These are phyloP conservation scores for Viridothelium virens DNA, from an alignment of 495 filamentous ascomycete genomes.

Conservation along the genomic window DNA sequence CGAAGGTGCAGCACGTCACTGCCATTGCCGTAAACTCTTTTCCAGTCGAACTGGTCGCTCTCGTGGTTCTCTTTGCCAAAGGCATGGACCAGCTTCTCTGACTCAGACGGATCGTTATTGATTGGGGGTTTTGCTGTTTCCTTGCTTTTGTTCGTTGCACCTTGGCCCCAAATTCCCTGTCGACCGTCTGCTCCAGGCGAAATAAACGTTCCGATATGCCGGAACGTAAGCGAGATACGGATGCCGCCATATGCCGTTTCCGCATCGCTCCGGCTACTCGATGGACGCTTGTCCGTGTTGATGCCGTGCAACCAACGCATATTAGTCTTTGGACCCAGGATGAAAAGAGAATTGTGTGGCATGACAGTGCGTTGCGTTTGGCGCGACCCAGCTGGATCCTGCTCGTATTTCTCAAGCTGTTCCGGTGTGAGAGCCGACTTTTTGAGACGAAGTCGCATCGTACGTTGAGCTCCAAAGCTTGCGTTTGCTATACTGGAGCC, in stretches of 20 bases:
- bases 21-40: constrained; percentile 64
- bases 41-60: constrained; percentile 67
- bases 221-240: constrained; percentile 88
- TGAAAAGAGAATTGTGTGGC: constrained; percentile 82
- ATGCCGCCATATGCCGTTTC: constrained; percentile 67
- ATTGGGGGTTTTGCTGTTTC: constrained; percentile 52
- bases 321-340: constrained; percentile 76
- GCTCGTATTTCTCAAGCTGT: not conserved
- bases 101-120: constrained; percentile 58
- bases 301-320: constrained; percentile 84
- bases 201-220: constrained; percentile 80
- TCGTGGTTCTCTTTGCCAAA: constrained; percentile 82
- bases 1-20: constrained; percentile 73
- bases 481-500: constrained; percentile 83
- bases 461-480: constrained; percentile 82
- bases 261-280: constrained; percentile 53
- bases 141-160: constrained; percentile 60
- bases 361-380: constrained; percentile 59
- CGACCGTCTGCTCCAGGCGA: constrained; percentile 42
- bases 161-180: constrained; percentile 79
- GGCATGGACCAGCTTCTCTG: constrained; percentile 61
- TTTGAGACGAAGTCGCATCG: constrained; percentile 86
- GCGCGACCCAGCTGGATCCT: constrained; percentile 33
- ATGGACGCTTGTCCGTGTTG: constrained; percentile 69
- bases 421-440: constrained; percentile 36